phyloP scores from a whole-genome alignment of 2,329 filamentous ascomycete species.

The Talaromyces albobiverticillius region DNA sequence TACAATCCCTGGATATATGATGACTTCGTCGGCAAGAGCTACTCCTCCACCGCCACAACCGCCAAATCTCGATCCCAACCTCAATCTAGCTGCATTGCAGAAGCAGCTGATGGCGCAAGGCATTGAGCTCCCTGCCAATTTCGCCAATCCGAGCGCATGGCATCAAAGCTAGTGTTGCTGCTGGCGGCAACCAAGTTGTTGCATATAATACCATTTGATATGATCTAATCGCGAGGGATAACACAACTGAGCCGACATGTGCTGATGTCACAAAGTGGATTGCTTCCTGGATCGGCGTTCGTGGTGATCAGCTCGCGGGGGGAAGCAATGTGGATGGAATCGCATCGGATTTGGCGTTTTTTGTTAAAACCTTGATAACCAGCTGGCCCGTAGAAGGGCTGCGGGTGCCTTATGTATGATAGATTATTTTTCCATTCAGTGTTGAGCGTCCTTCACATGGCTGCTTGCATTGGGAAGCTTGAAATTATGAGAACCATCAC shows the following conservation, averaged over 20 bases:
- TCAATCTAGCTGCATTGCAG: slow-evolving; percentile 36
- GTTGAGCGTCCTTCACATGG: slow-evolving; percentile 55
- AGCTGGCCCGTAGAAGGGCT: too few relatives aligned
- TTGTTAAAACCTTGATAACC: neutral
- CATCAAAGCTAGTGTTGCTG: slow-evolving; percentile 30
- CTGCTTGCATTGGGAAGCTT: slow-evolving; percentile 89
- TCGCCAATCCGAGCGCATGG: slow-evolving; percentile 40
- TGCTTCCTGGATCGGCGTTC: neutral
- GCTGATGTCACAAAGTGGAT: too few relatives aligned
- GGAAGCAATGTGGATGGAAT: neutral
- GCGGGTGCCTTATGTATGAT: neutral
- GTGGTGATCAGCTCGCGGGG: neutral
- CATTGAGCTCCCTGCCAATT: slow-evolving; percentile 33
- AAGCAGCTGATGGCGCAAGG: slow-evolving; percentile 37
- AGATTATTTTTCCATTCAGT: neutral
- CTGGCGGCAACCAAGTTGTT: slow-evolving; percentile 11
- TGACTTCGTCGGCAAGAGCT: slow-evolving; percentile 46
- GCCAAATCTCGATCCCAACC: slow-evolving; percentile 35
- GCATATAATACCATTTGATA: too few relatives aligned
- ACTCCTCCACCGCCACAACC: slow-evolving; percentile 35
- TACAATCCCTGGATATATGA: slow-evolving; percentile 36
- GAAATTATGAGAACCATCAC: slow-evolving; percentile 78
- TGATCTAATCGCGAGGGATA: too few relatives aligned
- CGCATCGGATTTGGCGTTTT: slow-evolving; percentile 9
- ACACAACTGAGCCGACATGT: too few relatives aligned